These are phyloP conservation scores for Pelargonium citronellum DNA, from an alignment of 441 rosid genomes.

Conservation along the genomic window DNA sequence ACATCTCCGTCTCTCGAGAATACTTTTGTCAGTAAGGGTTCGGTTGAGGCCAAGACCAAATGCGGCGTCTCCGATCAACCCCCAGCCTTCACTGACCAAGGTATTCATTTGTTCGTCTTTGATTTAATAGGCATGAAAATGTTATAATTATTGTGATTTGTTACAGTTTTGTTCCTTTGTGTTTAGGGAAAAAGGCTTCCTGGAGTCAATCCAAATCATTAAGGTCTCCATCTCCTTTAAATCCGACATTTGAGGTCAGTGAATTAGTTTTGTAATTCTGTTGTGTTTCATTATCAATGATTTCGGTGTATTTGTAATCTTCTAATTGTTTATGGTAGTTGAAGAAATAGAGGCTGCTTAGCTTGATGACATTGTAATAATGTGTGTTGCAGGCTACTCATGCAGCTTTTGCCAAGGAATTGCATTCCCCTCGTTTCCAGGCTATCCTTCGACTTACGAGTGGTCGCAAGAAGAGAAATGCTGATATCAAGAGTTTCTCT, in stretches of 20 bases:
- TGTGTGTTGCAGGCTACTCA: conserved; percentile 44
- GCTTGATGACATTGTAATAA: not conserved
- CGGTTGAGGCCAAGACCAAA: conserved; percentile 20
- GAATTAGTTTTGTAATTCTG: not conserved
- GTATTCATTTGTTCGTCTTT: conserved; percentile 21
- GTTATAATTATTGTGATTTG: conserved; percentile 11
- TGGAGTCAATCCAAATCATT: conserved; percentile 71
- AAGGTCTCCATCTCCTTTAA: conserved; percentile 37
- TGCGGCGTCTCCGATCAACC: conserved; percentile 31
- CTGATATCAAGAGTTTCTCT: conserved; percentile 90
- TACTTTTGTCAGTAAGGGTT: conserved; percentile 26
- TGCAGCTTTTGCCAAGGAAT: conserved; percentile 66
- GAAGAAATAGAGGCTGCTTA: conserved; percentile 2
- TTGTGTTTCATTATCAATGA: not conserved
- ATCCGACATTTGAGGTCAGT: conserved; percentile 63
- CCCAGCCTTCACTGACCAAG: conserved; percentile 31
- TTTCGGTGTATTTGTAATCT: not conserved
- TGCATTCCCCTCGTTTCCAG: conserved; percentile 85
- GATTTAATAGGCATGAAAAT: not conserved
- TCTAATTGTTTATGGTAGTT: conserved; percentile 7
- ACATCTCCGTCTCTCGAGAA: conserved; percentile 25
- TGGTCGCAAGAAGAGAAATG: conserved; percentile 70
- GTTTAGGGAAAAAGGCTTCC: conserved; percentile 48
- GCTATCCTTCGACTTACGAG: conserved; percentile 81
- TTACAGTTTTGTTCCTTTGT: not conserved